Evolutionary conservation across 148 eudicot genomes (phyloP), one percentile per base, ranked within the genome.

Genomic region (Suaeda aralocaspica): DNA sequence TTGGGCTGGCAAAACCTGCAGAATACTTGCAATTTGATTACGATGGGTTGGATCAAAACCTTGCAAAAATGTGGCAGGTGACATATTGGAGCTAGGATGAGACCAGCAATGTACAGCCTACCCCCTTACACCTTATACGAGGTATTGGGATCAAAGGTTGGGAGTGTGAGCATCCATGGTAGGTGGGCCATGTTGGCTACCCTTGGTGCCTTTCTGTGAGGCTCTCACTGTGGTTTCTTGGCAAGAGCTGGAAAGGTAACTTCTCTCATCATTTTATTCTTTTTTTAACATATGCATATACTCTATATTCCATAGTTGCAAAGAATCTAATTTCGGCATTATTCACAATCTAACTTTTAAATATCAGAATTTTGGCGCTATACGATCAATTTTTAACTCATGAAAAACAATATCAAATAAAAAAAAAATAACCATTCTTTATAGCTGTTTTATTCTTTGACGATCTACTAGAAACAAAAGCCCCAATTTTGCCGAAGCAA

Each of bases 161-260:
- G 80, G 96, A 51, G 96, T 90, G 74, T 93, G 96, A 57, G 95
- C 6, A 93, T 90, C 12, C 96, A 88, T 77, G 96, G 98, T 0
- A 66, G 96, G 63, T 93, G 95, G 97, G 98, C 98, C 48, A 90
- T 91, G 98, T 70, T 93, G 71, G 98, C 91, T 34, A 86, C 92
- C 0, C 92, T 93, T 61, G 98, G 97, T 22, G 91, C 98, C 73
- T 93, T 9, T 71, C 89, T 22, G 98, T 55, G 97, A 93, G 78
- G 85, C 88, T 72, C 87, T 93, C 59, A 91, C 97, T 56, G 98
- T 96, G 64, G 79, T 93, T 70, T 84, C 98, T 25, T 93, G 98
- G 98, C 96, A 93, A 77, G 98, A 93, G 98, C 98, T 5, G 98
- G 98, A 71, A 93, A 93, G 95, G 98, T 93, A 82, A 13, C 2